These are phyloP conservation scores for Xylariaceae sp. DNA, from an alignment of 2,329 filamentous ascomycete genomes.

Conservation along the genomic window DNA sequence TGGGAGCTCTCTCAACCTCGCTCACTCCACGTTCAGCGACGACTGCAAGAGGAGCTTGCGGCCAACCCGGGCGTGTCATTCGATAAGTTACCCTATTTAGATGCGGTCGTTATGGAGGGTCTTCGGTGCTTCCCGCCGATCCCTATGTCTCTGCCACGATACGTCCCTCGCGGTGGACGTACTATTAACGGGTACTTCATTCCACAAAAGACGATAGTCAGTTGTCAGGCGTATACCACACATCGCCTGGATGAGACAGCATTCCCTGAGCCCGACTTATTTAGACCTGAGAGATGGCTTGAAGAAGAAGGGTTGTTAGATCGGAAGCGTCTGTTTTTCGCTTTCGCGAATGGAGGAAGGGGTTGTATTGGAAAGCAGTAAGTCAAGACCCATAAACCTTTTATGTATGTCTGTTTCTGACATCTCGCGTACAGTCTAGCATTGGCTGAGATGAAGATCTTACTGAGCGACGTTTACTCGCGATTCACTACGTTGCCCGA, in stretches of 20 bases:
- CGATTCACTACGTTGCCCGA: slow-evolving; percentile 53
- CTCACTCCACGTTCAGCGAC: slow-evolving; percentile 46
- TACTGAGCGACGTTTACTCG: slow-evolving; percentile 59
- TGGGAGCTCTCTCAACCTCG: slow-evolving; percentile 61
- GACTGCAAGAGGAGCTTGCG: slow-evolving; percentile 48
- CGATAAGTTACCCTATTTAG: slow-evolving; percentile 53
- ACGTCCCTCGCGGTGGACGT: slow-evolving; percentile 50
- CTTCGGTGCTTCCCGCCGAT: slow-evolving; percentile 60
- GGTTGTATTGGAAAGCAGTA: slow-evolving; percentile 65
- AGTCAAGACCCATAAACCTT: slow-evolving; percentile 5
- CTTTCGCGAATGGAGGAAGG: slow-evolving; percentile 60
- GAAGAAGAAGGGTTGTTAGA: slow-evolving; percentile 67
- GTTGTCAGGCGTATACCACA: slow-evolving; percentile 56
- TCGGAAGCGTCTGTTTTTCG: slow-evolving; percentile 56
- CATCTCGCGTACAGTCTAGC: slow-evolving; percentile 44
- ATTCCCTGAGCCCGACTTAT: slow-evolving; percentile 72
- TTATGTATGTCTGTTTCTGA: not conserved
- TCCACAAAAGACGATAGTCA: slow-evolving; percentile 51
- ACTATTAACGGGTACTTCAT: slow-evolving; percentile 51
- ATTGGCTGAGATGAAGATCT: slow-evolving; percentile 61
- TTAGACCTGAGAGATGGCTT: slow-evolving; percentile 81
- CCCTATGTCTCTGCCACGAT: slow-evolving; percentile 60
- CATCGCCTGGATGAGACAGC: slow-evolving; percentile 57
- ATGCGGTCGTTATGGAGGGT: slow-evolving; percentile 59
- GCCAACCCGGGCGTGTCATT: slow-evolving; percentile 36